A percentile compares a stretch with the other conserved stretches of the same genome.
Conservation (phyloP, 2,329 filamentous ascomycete genomes). For the Penicillium sp. region DNA sequence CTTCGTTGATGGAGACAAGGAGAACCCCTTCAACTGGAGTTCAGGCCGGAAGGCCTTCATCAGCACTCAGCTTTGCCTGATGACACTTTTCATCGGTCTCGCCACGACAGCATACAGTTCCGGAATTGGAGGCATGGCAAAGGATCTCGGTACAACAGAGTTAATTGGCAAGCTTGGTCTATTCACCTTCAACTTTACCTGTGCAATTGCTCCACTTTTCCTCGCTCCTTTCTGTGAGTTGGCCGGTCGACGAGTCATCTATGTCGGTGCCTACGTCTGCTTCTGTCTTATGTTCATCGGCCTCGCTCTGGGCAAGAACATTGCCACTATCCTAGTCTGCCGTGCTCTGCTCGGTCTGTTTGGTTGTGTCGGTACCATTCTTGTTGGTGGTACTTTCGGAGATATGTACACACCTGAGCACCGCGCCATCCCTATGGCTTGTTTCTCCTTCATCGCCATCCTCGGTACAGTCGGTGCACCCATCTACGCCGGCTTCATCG, state of each 20-base stretch:
- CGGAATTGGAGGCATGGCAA: constrained; percentile 49
- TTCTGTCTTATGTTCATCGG: constrained; percentile 52
- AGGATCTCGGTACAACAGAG: constrained; percentile 45
- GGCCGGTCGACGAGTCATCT: constrained; percentile 50
- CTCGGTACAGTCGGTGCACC: constrained; percentile 55
- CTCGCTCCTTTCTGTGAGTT: constrained; percentile 53
- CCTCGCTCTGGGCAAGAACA: constrained; percentile 50
- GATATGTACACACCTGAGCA: constrained; percentile 52
- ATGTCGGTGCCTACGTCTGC: constrained; percentile 48
- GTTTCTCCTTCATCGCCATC: constrained; percentile 52
- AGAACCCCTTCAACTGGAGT: constrained; percentile 56
- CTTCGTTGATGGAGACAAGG: constrained; percentile 48
- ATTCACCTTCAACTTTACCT: constrained; percentile 53
- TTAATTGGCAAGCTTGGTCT: constrained; percentile 52
- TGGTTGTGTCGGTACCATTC: constrained; percentile 52
- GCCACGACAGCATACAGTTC: constrained; percentile 56
- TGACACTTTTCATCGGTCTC: constrained; percentile 56
- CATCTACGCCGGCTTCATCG: constrained; percentile 57
- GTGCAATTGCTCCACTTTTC: constrained; percentile 50
- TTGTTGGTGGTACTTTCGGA: constrained; percentile 52
- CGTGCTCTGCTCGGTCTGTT: constrained; percentile 51
- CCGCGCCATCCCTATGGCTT: constrained; percentile 50
- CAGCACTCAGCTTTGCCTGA: constrained; percentile 50
- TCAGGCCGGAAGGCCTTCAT: constrained; percentile 48
- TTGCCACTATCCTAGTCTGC: constrained; percentile 50